Percentiles rank a stretch among this genome's conserved stretches.
Conservation (phyloP, 106 monocot genomes). For the Allium fistulosum region DNA sequence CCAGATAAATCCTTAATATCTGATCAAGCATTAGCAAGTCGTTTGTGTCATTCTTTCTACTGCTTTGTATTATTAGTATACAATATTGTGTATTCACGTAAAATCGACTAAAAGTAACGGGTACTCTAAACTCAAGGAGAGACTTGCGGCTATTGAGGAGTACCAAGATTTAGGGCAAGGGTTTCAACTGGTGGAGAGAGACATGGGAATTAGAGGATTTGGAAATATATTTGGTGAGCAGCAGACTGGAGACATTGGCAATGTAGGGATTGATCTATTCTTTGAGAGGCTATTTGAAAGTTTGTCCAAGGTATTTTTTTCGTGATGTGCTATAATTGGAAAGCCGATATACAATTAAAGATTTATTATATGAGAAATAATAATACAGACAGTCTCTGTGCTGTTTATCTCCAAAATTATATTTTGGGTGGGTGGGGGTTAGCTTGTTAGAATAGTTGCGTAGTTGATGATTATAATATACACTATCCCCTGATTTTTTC, state of each 20-base stretch:
- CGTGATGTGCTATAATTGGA: neutral
- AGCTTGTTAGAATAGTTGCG: no score
- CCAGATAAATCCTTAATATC: conserved; percentile 80
- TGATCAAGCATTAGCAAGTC: conserved; percentile 63
- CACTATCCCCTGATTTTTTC: no score
- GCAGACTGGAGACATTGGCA: conserved; percentile 91
- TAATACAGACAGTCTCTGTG: no score
- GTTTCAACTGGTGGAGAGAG: conserved; percentile 90
- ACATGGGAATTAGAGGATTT: conserved; percentile 95
- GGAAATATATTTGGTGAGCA: conserved; percentile 97
- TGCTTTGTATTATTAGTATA: neutral
- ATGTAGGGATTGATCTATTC: conserved; percentile 96
- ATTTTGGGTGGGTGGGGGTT: no score
- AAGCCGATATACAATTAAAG: no score
- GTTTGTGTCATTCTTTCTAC: neutral
- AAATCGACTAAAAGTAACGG: neutral
- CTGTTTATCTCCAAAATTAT: no score
- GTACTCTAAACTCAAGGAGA: conserved; percentile 38
- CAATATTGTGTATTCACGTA: no score
- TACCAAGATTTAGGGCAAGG: conserved; percentile 85
- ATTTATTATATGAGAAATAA: no score
- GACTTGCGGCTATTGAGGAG: conserved; percentile 80
- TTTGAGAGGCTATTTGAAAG: conserved; percentile 99
- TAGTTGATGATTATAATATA: no score
- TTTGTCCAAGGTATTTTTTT: conserved; percentile 69